phyloP scores from a whole-genome alignment of 208 protist species.

The Borovskyia barvae region DNA sequence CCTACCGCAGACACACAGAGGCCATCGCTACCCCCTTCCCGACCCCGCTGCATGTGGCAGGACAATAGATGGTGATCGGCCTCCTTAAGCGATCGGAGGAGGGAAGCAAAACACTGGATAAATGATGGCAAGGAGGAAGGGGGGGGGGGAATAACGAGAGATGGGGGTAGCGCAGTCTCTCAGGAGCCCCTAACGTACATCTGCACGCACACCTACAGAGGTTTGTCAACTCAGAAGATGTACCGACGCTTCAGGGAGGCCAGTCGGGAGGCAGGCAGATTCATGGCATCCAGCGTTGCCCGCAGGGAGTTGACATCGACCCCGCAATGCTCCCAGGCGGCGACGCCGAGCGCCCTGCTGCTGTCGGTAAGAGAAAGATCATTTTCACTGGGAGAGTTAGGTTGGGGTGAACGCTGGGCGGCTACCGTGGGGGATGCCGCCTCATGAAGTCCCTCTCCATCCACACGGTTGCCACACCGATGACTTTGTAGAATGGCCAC shows the following conservation, averaged over 20 bases:
- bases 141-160: no score
- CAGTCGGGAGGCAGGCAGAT: constrained; percentile 2
- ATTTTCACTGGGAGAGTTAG: constrained; percentile 10
- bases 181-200: neutral
- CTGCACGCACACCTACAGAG: neutral
- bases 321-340: neutral
- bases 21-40: no score
- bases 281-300: constrained; percentile 17
- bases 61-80: no score
- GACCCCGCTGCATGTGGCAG: no score
- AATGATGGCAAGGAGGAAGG: no score
- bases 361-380: neutral
- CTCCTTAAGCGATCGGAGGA: no score
- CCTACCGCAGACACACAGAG: no score
- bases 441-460: no score
- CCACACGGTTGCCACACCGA: neutral
- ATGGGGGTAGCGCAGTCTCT: neutral
- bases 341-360: neutral
- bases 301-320: constrained; percentile 7
- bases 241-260: constrained; percentile 19
- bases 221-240: neutral
- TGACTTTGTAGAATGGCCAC: constrained; percentile 19
- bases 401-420: no score
- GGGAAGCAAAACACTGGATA: no score
- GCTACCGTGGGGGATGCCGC: no score